Evolutionary conservation across 495 filamentous ascomycete species (phyloP).

Genomic region (Amorphotheca resinae): DNA sequence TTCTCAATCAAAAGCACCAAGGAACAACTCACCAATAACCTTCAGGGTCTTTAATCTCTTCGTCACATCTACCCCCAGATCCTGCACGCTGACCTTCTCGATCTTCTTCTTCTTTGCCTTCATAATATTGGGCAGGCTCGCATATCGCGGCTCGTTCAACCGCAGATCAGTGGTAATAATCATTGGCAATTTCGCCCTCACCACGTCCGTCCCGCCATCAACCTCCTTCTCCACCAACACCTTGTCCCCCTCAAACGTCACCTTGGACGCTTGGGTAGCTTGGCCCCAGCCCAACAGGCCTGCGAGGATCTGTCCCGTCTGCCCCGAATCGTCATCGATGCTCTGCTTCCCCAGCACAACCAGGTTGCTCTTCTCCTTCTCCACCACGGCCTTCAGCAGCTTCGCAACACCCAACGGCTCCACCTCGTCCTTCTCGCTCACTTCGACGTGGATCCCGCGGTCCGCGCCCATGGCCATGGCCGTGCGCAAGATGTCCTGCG

Average conservation of each 20-base stretch:
- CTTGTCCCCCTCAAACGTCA: constrained; percentile 49
- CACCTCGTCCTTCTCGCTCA: constrained; percentile 48
- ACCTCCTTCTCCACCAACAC: constrained; percentile 80
- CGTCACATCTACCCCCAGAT: constrained; percentile 63
- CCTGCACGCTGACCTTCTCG: constrained; percentile 75
- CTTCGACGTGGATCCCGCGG: constrained; percentile 72
- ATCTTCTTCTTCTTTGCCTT: constrained; percentile 99
- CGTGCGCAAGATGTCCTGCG: constrained; percentile 75
- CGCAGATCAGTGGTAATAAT: constrained; percentile 90
- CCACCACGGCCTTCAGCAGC: constrained; percentile 63
- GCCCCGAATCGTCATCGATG: constrained; percentile 89
- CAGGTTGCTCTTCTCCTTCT: constrained; percentile 74
- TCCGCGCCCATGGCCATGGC: constrained; percentile 99
- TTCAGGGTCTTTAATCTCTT: constrained; percentile 75
- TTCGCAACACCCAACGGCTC: constrained; percentile 90
- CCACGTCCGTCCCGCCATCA: constrained; percentile 87
- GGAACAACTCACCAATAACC: constrained; percentile 67
- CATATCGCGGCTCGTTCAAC: constrained; percentile 91
- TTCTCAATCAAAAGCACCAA: no score
- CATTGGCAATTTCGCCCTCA: constrained; percentile 72
- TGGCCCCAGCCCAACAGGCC: constrained; percentile 85
- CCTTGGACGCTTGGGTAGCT: constrained; percentile 81
- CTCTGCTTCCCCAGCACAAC: constrained; percentile 94
- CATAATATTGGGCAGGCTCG: constrained; percentile 96
- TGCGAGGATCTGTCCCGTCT: constrained; percentile 98